phyloP scores from a whole-genome alignment of 176 grass and related monocot species.

The Triticum turgidum region DNA sequence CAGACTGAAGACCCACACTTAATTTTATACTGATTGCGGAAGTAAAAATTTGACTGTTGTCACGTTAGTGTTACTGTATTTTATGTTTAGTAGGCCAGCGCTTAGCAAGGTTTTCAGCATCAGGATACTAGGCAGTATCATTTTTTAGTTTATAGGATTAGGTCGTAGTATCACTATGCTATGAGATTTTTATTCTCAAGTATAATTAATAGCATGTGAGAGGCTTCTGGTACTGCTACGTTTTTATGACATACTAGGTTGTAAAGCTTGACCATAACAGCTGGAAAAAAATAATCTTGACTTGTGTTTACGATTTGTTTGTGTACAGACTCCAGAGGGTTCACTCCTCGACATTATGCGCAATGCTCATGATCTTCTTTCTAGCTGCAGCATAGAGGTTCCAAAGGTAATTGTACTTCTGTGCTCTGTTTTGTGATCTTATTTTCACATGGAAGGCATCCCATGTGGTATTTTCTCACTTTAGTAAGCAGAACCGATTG shows the following conservation, averaged over 20 bases:
- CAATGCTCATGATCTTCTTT: conserved; percentile 89
- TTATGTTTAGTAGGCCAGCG: conserved; percentile 9
- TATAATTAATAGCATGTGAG: conserved; percentile 19
- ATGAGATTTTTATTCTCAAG: too few species aligned
- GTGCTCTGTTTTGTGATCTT: conserved; percentile 1
- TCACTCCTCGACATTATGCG: conserved; percentile 95
- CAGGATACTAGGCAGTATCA: not conserved
- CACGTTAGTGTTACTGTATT: not conserved
- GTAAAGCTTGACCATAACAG: not conserved
- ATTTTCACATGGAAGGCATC: conserved; percentile 1
- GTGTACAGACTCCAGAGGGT: conserved; percentile 85
- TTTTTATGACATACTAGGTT: not conserved
- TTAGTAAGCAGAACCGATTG: not conserved
- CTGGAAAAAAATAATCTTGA: not conserved
- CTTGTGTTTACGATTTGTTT: conserved; percentile 38
- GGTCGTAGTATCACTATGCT: not conserved
- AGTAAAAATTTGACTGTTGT: not conserved
- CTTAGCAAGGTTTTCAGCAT: not conserved
- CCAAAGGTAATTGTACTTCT: conserved; percentile 62
- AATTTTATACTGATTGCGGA: not conserved
- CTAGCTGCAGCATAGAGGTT: conserved; percentile 61
- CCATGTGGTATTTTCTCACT: conserved; percentile 3
- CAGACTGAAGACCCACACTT: not conserved
- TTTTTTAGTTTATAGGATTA: not conserved
- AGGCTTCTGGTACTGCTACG: not conserved